Base-by-base conservation (phyloP, 148 eudicot genomes). In the Rheum nobile region DNA sequence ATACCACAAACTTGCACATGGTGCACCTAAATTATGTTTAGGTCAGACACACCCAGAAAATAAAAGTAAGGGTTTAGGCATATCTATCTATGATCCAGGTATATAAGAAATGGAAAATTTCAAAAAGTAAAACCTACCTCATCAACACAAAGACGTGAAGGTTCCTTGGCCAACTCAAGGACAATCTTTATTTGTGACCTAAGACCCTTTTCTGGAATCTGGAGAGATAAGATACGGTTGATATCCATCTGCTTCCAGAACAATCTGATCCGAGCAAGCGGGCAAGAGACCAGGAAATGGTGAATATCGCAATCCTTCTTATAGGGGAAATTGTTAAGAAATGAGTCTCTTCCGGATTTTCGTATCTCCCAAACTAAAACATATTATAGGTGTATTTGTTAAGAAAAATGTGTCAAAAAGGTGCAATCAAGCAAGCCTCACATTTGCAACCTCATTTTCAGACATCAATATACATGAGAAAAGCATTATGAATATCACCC, bases 171-270 rank as follows among this genome's bases (percentile, higher is more conserved):
- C 83, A 91, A 76, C 78, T 95, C 99, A 71, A 95, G 81, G 54
- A 92, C 97, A 83, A 77, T 83, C 81, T 87, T 91, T 75, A 95
- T 91, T 72, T 92, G 83, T 76, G 99, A 95, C 77, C 99, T 84
- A 75, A 95, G 81, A 43, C 99, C 99, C 81, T 95, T 95, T 79
- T 95, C 99, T 35, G n/a, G n/a, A n/a, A n/a, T n/a, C n/a, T n/a
- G 99, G 99, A 79, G 99, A 95, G 74, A 95, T 91, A 79, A 95
- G 97, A 77, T 95, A 92, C 59, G 99, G 99, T 77, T 95, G 99
- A 81, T 95, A 95, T 82, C 99, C 99, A 83, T 95, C 99, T 80
- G 99, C 99, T 91, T 95, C 97, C 38, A 95, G 85, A 63, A 95
- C 99, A 81, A 95, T 86, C 99, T 95, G 88, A 71, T 57, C 67